Evolutionary conservation across 805 yeast species (phyloP), one percentile per base, ranked within the genome.

Genomic region (Saturnispora kantuleensis): DNA sequence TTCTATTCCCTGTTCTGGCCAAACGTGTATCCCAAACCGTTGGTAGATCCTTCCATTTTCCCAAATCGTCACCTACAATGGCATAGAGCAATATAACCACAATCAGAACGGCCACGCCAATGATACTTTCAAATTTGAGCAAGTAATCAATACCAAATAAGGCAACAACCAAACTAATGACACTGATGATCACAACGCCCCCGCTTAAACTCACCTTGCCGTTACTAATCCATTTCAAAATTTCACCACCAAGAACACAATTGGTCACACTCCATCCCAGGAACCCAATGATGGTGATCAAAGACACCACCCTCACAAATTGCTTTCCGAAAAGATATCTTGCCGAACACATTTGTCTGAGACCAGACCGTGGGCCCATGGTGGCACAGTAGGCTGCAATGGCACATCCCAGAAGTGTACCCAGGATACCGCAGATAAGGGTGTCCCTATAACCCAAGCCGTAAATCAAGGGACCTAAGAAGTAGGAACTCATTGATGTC

Each of bases 191-290:
- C 21, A 82, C 61, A 46, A 87, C 81, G 4, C 95, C 95, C 15
- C 78, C 79, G 56, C 79, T 77, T 33, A 85, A 56, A 2, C 94
- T 86, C 1, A 86, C 71, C 48, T 68, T 71, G 12, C 76, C 84
- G 52, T 78, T 64, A 34, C 87, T 78, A 16, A 87, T 67, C 35
- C 82, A 73, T 8, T 77, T 69, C 39, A 87, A 62, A 47, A 87
- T 81, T 62, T 87, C 88, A 15, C 96, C 96, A 33, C 95, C 95
- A 46, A 85, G 79, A 40, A 86, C 93, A 52, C 84, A 76, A 58
- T 85, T 86, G n/a, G 86, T 88, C 31, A 87, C 80, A n/a, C 90
- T 77, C 96, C 96, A 87, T n/a, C 96, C 96, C 53, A 84, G 59
- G 12, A 82, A 81, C 41, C 95, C 94, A 36, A 84, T 61, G 47